phyloP scores from a whole-genome alignment of 2,329 filamentous ascomycete genomes.

The Piedraia hortae region DNA sequence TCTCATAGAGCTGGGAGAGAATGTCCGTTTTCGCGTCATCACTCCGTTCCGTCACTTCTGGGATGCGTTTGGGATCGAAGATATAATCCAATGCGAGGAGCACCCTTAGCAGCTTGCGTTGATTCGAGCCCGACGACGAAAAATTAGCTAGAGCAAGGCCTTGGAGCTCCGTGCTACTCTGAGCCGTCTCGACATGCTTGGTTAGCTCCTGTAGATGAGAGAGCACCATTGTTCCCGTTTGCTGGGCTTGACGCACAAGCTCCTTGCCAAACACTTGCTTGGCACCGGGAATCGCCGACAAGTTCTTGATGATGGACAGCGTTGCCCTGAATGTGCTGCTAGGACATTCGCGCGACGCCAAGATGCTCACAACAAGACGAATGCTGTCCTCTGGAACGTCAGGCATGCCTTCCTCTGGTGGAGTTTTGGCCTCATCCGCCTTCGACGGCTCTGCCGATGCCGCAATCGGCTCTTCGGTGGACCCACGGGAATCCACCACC shows the following conservation, averaged over 20 bases:
- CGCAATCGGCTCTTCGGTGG: constrained; percentile 3
- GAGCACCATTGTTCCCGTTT: constrained; percentile 61
- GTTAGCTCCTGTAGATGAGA: constrained; percentile 61
- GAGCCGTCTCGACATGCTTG: constrained; percentile 61
- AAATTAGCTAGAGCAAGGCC: constrained; percentile 85
- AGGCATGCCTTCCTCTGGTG: constrained; percentile 43
- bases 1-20: constrained; percentile 68
- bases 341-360: constrained; percentile 85
- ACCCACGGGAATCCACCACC: constrained; percentile 1
- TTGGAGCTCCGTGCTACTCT: constrained; percentile 80
- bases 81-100: constrained; percentile 86
- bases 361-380: constrained; percentile 81
- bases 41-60: too few species aligned
- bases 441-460: constrained; percentile 5
- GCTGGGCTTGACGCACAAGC: constrained; percentile 62
- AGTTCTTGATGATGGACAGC: constrained; percentile 91
- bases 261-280: constrained; percentile 83
- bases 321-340: constrained; percentile 97
- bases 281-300: constrained; percentile 74
- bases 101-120: constrained; percentile 80
- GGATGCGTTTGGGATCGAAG: constrained; percentile 43
- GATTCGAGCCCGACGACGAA: constrained; percentile 81
- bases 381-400: constrained; percentile 72
- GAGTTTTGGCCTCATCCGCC: constrained; percentile 21
- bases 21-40: constrained; percentile 41